A percentile compares a stretch with the other conserved stretches of the same genome.
These are phyloP conservation scores for Cyberlindnera mycetangii DNA, from an alignment of 805 yeast genomes.

Conservation along the genomic window DNA sequence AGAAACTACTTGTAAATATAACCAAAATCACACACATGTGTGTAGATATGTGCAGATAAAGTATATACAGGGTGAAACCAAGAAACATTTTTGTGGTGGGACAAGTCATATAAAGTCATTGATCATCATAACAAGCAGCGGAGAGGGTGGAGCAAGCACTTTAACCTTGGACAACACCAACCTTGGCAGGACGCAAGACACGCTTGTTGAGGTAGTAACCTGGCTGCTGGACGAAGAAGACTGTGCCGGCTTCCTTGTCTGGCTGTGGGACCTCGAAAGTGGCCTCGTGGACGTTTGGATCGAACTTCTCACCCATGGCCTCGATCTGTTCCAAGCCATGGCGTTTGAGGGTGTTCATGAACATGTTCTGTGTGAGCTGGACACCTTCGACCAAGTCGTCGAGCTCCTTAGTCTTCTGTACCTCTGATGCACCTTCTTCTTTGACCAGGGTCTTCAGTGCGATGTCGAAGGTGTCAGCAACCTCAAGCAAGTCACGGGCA, in stretches of 20 bases:
- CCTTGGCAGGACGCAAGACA: slow-evolving; percentile 57
- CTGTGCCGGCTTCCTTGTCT: slow-evolving; percentile 51
- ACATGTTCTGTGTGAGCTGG: slow-evolving; percentile 45
- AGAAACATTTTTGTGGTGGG: neutral
- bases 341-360: slow-evolving; percentile 46
- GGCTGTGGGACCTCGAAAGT: slow-evolving; percentile 52
- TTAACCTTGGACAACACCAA: slow-evolving; percentile 46
- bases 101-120: neutral
- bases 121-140: neutral
- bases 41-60: neutral
- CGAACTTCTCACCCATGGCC: slow-evolving; percentile 47
- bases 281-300: slow-evolving; percentile 54
- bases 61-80: slow-evolving; percentile 1
- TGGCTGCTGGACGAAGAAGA: slow-evolving; percentile 51
- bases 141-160: neutral
- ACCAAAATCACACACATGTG: neutral
- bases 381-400: slow-evolving; percentile 51
- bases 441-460: slow-evolving; percentile 27
- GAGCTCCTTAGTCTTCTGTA: slow-evolving; percentile 36
- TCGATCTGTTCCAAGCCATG: slow-evolving; percentile 49
- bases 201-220: slow-evolving; percentile 50
- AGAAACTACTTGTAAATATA: neutral
- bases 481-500: slow-evolving; percentile 29
- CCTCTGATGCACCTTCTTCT: slow-evolving; percentile 25
- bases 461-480: slow-evolving; percentile 30